These are phyloP conservation scores for Cordyceps tenuipes DNA, from an alignment of 2,329 filamentous ascomycete species.

Conservation along the genomic window DNA sequence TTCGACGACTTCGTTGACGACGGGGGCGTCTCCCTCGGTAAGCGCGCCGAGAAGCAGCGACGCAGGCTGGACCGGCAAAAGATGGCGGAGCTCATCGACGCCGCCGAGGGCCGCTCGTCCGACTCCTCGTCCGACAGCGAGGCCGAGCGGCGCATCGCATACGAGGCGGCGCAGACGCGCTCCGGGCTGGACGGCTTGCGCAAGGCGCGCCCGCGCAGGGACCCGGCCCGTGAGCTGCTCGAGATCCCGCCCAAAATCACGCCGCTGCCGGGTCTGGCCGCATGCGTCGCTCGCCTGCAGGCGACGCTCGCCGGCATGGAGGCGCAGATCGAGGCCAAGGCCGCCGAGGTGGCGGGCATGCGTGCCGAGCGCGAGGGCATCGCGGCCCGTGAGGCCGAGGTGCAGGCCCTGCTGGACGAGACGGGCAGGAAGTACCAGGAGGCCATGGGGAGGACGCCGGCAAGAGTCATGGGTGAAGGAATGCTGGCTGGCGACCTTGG, in stretches of 20 bases:
- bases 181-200: conserved; percentile 70
- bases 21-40: conserved; percentile 68
- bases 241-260: conserved; percentile 66
- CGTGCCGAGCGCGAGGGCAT: conserved; percentile 62
- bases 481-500: conserved; percentile 26
- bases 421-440: conserved; percentile 58
- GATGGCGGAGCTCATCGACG: conserved; percentile 76
- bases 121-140: conserved; percentile 62
- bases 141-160: conserved; percentile 67
- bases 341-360: conserved; percentile 56
- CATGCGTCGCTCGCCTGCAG: conserved; percentile 57
- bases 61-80: conserved; percentile 58
- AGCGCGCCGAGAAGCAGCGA: conserved; percentile 68
- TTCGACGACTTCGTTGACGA: conserved; percentile 91
- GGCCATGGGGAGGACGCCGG: conserved; percentile 25
- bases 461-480: conserved; percentile 16
- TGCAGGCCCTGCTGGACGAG: conserved; percentile 73
- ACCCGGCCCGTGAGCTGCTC: conserved; percentile 30
- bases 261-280: conserved; percentile 64
- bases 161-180: conserved; percentile 77
- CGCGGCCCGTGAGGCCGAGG: conserved; percentile 61
- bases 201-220: conserved; percentile 32
- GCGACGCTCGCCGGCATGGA: conserved; percentile 56
- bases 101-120: conserved; percentile 60
- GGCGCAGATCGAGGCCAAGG: conserved; percentile 49